phyloP scores from a whole-genome alignment of 495 filamentous ascomycete genomes.

The Aspergillus baeticus region DNA sequence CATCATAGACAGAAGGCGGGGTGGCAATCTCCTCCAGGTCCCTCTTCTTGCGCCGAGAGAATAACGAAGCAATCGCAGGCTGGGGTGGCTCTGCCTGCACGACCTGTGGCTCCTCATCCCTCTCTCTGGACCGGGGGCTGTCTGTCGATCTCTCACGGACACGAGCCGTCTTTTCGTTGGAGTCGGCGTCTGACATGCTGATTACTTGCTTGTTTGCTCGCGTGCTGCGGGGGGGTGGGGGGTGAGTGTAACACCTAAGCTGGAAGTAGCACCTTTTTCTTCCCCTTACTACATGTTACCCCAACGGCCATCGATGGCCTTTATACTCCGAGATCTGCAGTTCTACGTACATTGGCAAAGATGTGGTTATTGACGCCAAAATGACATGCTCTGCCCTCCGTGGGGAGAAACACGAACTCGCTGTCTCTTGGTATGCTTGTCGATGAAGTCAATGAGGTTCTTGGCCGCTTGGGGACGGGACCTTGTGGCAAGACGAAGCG shows the following conservation, averaged over 20 bases:
- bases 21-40: background rate
- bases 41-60: background rate
- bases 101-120: background rate
- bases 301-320: too few relatives aligned
- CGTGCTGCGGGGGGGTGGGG: too few relatives aligned
- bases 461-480: background rate
- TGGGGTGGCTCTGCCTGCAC: background rate
- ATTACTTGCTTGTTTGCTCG: too few relatives aligned
- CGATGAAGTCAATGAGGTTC: background rate
- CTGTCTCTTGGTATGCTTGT: background rate
- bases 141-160: background rate
- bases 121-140: background rate
- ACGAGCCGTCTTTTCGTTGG: background rate
- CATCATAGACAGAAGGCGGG: background rate
- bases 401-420: background rate
- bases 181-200: background rate
- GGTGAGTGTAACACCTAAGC: too few relatives aligned
- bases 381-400: background rate
- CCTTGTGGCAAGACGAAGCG: background rate
- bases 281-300: too few relatives aligned
- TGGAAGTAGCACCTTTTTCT: too few relatives aligned
- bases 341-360: too few relatives aligned
- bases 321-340: too few relatives aligned
- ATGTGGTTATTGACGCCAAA: slow-evolving; percentile 6
- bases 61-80: background rate